These are phyloP conservation scores for Raffaelea arxii DNA, from an alignment of 2,329 filamentous ascomycete genomes.

Conservation along the genomic window DNA sequence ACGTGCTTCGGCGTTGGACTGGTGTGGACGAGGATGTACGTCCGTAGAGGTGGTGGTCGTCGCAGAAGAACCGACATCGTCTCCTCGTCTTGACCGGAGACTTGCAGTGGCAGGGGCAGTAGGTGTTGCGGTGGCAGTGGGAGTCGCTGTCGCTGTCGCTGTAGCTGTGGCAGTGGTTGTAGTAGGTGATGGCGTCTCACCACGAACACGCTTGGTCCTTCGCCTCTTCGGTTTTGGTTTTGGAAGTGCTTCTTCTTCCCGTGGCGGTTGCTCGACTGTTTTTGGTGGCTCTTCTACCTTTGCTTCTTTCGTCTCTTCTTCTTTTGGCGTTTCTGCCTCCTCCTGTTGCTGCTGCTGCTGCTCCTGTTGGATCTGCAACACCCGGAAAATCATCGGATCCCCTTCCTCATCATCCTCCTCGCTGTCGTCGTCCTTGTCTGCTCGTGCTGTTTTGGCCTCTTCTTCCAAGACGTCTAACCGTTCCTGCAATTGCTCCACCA, in stretches of 20 bases:
- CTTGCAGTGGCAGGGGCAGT: too few species aligned
- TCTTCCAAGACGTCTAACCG: slow-evolving; percentile 60
- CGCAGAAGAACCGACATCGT: too few species aligned
- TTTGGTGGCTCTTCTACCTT: not conserved
- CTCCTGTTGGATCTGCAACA: not conserved
- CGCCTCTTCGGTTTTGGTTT: too few species aligned
- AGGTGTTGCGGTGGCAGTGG: slow-evolving; percentile 1
- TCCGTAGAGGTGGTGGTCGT: too few species aligned
- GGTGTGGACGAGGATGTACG: slow-evolving; percentile 1
- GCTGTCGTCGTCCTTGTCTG: slow-evolving; percentile 27
- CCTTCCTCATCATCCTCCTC: slow-evolving; percentile 25
- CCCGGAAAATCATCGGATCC: slow-evolving; percentile 10
- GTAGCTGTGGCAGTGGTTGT: slow-evolving; percentile 1
- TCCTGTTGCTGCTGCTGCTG: slow-evolving; percentile 9
- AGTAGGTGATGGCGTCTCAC: too few species aligned
- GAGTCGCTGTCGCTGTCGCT: slow-evolving; percentile 6
- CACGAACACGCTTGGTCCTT: too few species aligned
- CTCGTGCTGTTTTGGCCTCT: slow-evolving; percentile 29
- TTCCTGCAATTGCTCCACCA: slow-evolving; percentile 56
- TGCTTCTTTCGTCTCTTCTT: slow-evolving; percentile 3
- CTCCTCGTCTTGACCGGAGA: too few species aligned
- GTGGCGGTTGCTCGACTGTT: not conserved
- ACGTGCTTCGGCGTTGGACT: slow-evolving; percentile 10
- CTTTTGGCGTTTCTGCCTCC: slow-evolving; percentile 13
- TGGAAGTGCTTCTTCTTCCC: too few species aligned